Evolutionary conservation across 352 stramenopile species (phyloP), one percentile per base, ranked within the genome.

Genomic region (Globisporangium perplexum): DNA sequence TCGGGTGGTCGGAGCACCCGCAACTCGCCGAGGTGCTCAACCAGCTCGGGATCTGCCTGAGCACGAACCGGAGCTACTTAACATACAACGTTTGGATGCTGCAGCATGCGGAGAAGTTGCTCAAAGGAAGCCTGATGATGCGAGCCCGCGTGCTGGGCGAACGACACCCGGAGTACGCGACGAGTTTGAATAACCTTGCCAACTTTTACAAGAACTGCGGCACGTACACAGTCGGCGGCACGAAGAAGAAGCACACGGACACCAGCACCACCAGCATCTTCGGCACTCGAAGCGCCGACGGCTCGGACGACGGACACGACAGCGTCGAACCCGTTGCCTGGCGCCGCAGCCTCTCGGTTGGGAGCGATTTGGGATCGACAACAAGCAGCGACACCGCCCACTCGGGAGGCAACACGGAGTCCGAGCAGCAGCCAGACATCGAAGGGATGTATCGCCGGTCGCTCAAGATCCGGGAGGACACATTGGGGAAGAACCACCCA

Each of bases 131-230:
- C 33, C 60, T 90, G 35, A 47, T 74, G 30, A 90, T 93, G 72
- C 79, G 83, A 17, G 75, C 72, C 55, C 74, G 80, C 2, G 83
- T 93, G 17, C 60, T 90, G 22, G 83, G 80, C 35, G 77, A 85
- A 26, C 76, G 74, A 20, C 83, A 93, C 33, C 76, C 80, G 0
- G 83, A 93, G 55, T 93, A 89, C 55, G 83, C 83, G 12, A 88
- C 83, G 11, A 90, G 79, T 55, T 51, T 93, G 36, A 93, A 93
- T 60, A 93, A 90, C 45, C 62, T 93, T 18, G 83, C 77, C 35
- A 93, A 93, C 47, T 93, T 93, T 49, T 93, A 93, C 68, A 88
- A 88, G 51, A 82, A 87, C 55, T 90, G 61, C 22, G 63, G 63
- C 12, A 33, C 68, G 33, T 56, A 62, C 23, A 56, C 53, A n/a